These are phyloP conservation scores for Puccinellia tenuiflora DNA, from an alignment of 176 grass and related monocot genomes.

Conservation along the genomic window DNA sequence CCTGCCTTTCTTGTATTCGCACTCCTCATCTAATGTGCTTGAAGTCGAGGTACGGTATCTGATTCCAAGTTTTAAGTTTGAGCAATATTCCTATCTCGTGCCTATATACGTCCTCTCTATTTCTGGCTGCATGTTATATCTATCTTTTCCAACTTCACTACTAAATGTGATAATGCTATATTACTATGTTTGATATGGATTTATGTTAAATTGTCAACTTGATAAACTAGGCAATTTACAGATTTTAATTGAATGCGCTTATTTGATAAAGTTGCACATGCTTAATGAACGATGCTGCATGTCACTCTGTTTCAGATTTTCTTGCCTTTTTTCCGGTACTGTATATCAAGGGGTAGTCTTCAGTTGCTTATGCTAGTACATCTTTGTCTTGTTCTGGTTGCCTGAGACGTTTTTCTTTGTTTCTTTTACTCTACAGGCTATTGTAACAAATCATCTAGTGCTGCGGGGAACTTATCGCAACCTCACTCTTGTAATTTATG, in stretches of 20 bases:
- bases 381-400: constrained; percentile 18
- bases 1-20: constrained; percentile 95
- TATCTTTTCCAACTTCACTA: background rate
- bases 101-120: background rate
- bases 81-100: background rate
- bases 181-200: background rate
- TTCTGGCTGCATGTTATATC: background rate
- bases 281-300: background rate
- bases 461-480: constrained; percentile 89
- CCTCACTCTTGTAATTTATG: constrained; percentile 92
- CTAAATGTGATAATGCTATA: background rate
- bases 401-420: constrained; percentile 2
- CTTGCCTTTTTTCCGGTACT: background rate
- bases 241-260: background rate
- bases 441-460: constrained; percentile 93
- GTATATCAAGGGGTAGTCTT: constrained; percentile 5
- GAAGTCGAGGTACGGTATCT: constrained; percentile 78
- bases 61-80: constrained; percentile 10
- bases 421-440: constrained; percentile 60
- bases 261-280: background rate
- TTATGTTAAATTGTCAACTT: background rate
- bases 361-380: background rate
- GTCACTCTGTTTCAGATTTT: background rate
- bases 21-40: constrained; percentile 95
- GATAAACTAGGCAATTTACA: background rate